These are phyloP conservation scores for Vitis hybrid DNA, from an alignment of 177 flowering plant species.

Conservation along the genomic window DNA sequence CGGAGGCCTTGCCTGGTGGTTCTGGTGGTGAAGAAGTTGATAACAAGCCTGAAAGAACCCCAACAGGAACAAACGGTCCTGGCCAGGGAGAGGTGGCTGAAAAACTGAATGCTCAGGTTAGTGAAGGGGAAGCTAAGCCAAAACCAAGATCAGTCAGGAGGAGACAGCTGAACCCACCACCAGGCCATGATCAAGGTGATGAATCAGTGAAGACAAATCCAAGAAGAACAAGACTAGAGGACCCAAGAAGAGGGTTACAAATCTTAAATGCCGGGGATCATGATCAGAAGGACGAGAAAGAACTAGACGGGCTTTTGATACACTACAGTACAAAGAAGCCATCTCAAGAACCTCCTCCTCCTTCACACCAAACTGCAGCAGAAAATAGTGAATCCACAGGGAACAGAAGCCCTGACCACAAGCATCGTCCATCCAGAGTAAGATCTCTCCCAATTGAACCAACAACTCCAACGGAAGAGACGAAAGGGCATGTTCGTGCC, in stretches of 20 bases:
- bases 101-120: background rate
- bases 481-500: constrained; percentile 23
- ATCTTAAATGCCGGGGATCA: background rate
- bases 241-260: too few relatives aligned
- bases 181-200: constrained; percentile 8
- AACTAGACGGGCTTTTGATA: constrained; percentile 30
- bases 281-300: constrained; percentile 29
- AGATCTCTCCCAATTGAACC: constrained; percentile 26
- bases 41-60: too few relatives aligned
- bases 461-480: background rate
- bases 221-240: constrained; percentile 2
- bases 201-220: background rate
- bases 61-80: too few relatives aligned
- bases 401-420: background rate
- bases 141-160: constrained; percentile 54
- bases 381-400: background rate
- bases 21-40: too few relatives aligned
- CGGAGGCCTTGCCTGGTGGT: too few relatives aligned
- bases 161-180: constrained; percentile 20
- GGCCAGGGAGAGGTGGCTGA: background rate
- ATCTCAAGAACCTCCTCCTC: constrained; percentile 12
- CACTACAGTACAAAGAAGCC: constrained; percentile 31
- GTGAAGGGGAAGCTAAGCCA: constrained; percentile 16
- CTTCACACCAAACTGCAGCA: background rate
- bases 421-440: constrained; percentile 15